Evolutionary conservation across 2,329 filamentous ascomycete genomes (phyloP), one percentile per base, ranked within the genome.

Genomic region (Fusarium buxicola): DNA sequence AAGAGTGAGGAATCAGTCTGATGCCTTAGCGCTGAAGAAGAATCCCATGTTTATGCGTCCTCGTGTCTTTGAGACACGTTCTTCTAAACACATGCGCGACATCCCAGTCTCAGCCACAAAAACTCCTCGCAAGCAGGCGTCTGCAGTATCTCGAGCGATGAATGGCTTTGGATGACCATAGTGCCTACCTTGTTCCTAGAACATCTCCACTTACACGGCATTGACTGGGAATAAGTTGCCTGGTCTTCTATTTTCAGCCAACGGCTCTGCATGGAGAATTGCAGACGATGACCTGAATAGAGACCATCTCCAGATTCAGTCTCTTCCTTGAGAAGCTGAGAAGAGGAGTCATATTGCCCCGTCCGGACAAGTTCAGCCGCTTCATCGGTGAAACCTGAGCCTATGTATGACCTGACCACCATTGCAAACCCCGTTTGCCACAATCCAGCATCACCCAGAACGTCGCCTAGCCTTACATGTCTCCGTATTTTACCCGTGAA

Each of bases 211-310:
- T 30, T 30, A 12, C 18, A 13, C 43, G 39, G 38, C 24, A 39
- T 50, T 51, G 18, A 10, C 12, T 28, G 31, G 49, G 56, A 61
- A 60, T 44, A 25, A 46, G 18, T 21, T 21, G 21, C 21, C 21
- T 21, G 21, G 15, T 68, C 50, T 69, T 62, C 46, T 58, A 73
- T 49, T 64, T 21, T 21, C 21, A 25, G 38, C 58, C 47, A 55
- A 46, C 43, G 36, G 43, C 10, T 18, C 40, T 45, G 21, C 36
- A 34, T 30, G 41, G 30, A n/a, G 16, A 34, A 18, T 48, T 40
- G 27, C 43, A 27, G 25, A 46, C 34, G 12, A 27, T 21, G 52
- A 44, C 45, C 54, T 28, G 2, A 43, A 30, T 8, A 31, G 27
- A 32, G 45, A 7, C 16, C 16, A 32, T 16, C 12, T 16, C 12